phyloP scores from a whole-genome alignment of 768 basidiomycete genomes.

The Russula ochroleuca region DNA sequence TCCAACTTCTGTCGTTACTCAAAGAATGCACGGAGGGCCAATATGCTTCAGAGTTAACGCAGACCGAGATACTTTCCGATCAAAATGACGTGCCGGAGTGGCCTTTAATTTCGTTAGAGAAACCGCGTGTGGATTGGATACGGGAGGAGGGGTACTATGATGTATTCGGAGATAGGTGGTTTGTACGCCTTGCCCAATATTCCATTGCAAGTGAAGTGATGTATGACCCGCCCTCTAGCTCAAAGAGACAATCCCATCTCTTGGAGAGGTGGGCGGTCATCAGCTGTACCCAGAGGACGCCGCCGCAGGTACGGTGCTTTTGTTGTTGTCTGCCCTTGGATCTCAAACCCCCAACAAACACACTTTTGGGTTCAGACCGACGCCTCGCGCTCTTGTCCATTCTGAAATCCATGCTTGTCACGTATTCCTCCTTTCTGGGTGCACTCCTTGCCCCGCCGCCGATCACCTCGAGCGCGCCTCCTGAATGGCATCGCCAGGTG shows the following conservation, averaged over 20 bases:
- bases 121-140: constrained; percentile 88
- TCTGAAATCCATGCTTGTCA: constrained; percentile 71
- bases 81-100: constrained; percentile 73
- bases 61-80: constrained; percentile 62
- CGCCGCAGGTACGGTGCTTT: constrained; percentile 46
- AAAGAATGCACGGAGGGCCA: constrained; percentile 43
- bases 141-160: constrained; percentile 77
- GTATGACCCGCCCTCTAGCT: constrained; percentile 45
- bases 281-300: constrained; percentile 79
- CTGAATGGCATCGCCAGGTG: constrained; percentile 70
- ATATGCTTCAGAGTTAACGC: constrained; percentile 43
- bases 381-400: constrained; percentile 69
- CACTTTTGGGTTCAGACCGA: constrained; percentile 50
- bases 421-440: constrained; percentile 69
- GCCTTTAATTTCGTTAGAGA: constrained; percentile 71
- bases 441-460: constrained; percentile 64
- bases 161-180: constrained; percentile 87
- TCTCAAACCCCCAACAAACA: neutral
- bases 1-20: constrained; percentile 61
- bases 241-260: constrained; percentile 74
- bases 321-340: neutral
- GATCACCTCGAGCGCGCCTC: constrained; percentile 43
- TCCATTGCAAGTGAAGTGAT: neutral
- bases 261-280: constrained; percentile 75
- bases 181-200: constrained; percentile 49